phyloP scores from a whole-genome alignment of 805 yeast genomes.

The Ascoidea tarda region DNA sequence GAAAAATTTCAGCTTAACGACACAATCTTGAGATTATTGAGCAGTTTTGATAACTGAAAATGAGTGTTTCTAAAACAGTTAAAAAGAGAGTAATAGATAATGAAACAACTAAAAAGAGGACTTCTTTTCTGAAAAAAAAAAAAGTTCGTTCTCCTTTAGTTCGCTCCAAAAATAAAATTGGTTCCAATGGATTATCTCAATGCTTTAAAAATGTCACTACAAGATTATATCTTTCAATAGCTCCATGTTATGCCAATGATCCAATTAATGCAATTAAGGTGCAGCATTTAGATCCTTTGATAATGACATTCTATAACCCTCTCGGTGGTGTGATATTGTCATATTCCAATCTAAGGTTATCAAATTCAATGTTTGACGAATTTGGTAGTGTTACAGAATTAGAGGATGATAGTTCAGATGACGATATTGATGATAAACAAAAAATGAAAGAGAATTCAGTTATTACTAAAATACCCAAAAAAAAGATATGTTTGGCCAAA shows the following conservation, averaged over 20 bases:
- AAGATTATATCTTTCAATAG: constrained; percentile 67
- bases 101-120: too few species aligned
- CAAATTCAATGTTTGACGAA: constrained; percentile 25
- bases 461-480: too few species aligned
- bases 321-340: constrained; percentile 78
- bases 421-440: background rate
- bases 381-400: constrained; percentile 23
- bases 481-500: constrained; percentile 36
- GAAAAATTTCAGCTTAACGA: too few species aligned
- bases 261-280: constrained; percentile 71
- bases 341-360: constrained; percentile 42
- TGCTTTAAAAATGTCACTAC: constrained; percentile 54
- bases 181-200: constrained; percentile 33
- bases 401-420: constrained; percentile 16
- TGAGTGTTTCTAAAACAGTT: too few species aligned
- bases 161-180: background rate
- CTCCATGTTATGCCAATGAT: constrained; percentile 59
- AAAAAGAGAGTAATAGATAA: too few species aligned
- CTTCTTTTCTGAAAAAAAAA: too few species aligned
- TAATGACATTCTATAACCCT: constrained; percentile 66
- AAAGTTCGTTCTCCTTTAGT: background rate
- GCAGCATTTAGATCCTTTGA: constrained; percentile 82
- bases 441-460: constrained; percentile 4
- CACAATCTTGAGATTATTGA: too few species aligned
- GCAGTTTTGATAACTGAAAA: too few species aligned